Evolutionary conservation across 352 stramenopile species (phyloP).

Genomic region (Aphanomyces cochlioides): DNA sequence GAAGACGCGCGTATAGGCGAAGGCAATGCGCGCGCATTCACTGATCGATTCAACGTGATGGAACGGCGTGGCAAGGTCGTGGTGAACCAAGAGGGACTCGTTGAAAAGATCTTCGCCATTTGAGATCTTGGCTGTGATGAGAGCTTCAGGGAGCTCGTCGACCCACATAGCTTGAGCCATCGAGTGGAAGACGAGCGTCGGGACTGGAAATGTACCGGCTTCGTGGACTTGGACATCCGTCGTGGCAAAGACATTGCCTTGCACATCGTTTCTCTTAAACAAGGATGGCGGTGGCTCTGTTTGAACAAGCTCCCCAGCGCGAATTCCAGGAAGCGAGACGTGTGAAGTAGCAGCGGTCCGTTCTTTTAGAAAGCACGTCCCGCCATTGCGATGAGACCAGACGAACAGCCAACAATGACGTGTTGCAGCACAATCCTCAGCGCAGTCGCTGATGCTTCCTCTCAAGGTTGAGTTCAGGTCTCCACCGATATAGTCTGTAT

Average conservation of each 20-base stretch:
- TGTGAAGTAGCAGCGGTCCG: background rate
- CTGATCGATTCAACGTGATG: constrained; percentile 10
- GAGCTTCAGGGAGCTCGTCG: background rate
- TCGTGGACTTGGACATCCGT: background rate
- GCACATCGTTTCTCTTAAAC: background rate
- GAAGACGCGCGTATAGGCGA: background rate
- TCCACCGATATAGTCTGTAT: constrained; percentile 36
- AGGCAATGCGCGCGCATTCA: constrained; percentile 19
- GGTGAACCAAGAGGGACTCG: background rate
- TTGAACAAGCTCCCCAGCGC: no score
- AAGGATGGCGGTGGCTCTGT: background rate
- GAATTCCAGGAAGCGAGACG: no score
- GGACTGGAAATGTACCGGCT: background rate
- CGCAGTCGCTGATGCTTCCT: constrained; percentile 30
- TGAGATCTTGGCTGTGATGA: constrained; percentile 11
- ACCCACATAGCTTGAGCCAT: constrained; percentile 11
- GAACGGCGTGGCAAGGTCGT: constrained; percentile 13
- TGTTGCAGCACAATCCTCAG: constrained; percentile 13
- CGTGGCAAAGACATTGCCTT: background rate
- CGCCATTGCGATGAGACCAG: constrained; percentile 11
- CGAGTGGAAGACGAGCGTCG: background rate
- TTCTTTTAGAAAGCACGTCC: constrained; percentile 22
- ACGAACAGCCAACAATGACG: constrained; percentile 7
- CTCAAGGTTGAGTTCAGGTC: constrained; percentile 33
- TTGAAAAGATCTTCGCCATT: constrained; percentile 11